Base-by-base conservation (phyloP, 495 filamentous ascomycete genomes). In the Pyrenula aspistea region DNA sequence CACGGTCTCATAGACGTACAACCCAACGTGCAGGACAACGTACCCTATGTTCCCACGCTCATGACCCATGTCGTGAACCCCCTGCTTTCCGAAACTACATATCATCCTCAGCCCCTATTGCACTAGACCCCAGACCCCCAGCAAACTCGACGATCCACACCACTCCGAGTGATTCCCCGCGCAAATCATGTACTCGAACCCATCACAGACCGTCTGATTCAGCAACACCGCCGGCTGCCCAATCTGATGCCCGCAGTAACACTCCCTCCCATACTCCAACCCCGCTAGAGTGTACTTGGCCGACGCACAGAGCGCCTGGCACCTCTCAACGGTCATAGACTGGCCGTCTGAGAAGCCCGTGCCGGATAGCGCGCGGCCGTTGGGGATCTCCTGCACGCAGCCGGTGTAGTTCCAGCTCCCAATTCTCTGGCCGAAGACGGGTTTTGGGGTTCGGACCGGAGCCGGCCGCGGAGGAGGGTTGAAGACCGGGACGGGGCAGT, bases 281-380 rank as follows among this genome's bases (percentile, higher is more conserved):
- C 71, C 71, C 1, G 69, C 68, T 23, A 68, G 61, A 2, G 56
- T 24, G 23, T 60, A 70, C 2, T 65, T 63, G 23, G 62, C 57
- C 1, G 58, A 53, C 12, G 56, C 54, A 57, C 73, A 76, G 53
- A 57, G 67, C 23, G 60, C 58, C 15, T 67, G 62, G 56, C 73
- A 76, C 10, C 15, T 53, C 53, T 72, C 67, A 42, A 66, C 62
- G 1, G 70, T 73, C 71, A 75, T 71, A 15, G 57, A 57, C 47
- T 56, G 48, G 10, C 50, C 36, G 22, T 52, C 54, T 52, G 51
- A 25, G 20, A 49, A 63, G 25, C 19, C 31, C 12, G 51, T 49
- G 15, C 55, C 64, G 8, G 57, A 49, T 2, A 67, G 24, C 51
- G 61, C 71, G 54, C 71, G 71, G 59, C 66, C 70, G n/a, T 63